These are phyloP conservation scores for Penicillium brevicompactum DNA, from an alignment of 2,329 filamentous ascomycete species.

Conservation along the genomic window DNA sequence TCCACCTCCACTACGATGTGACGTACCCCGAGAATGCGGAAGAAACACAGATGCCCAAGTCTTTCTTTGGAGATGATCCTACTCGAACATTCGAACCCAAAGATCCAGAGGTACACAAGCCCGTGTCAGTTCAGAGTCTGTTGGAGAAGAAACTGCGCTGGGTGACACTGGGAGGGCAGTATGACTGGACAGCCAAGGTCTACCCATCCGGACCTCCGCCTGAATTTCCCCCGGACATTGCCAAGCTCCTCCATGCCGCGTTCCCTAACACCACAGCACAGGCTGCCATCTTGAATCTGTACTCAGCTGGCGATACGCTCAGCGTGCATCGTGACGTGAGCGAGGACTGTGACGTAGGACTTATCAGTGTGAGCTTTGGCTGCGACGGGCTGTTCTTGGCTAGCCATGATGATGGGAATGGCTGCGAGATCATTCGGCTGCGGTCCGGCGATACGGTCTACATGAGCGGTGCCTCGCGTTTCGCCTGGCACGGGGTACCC, in stretches of 20 bases:
- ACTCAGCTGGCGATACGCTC: constrained; percentile 85
- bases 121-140: constrained; percentile 69
- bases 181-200: constrained; percentile 87
- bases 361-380: constrained; percentile 85
- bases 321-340: constrained; percentile 94
- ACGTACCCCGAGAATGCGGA: constrained; percentile 55
- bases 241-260: constrained; percentile 64
- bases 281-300: constrained; percentile 92
- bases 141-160: constrained; percentile 83
- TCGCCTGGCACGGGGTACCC: constrained; percentile 94
- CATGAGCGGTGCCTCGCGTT: constrained; percentile 79
- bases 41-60: constrained; percentile 19
- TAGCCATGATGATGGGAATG: constrained; percentile 59
- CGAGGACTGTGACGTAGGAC: constrained; percentile 74
- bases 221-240: constrained; percentile 73
- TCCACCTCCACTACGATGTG: constrained; percentile 80
- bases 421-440: constrained; percentile 61
- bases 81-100: constrained; percentile 56
- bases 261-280: constrained; percentile 80
- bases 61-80: constrained; percentile 59
- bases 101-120: constrained; percentile 72
- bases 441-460: constrained; percentile 86
- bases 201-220: constrained; percentile 74
- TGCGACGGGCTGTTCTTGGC: constrained; percentile 90
- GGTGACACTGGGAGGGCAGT: constrained; percentile 93